phyloP scores from a whole-genome alignment of 345 rosid species.

The Garcia nutans region DNA sequence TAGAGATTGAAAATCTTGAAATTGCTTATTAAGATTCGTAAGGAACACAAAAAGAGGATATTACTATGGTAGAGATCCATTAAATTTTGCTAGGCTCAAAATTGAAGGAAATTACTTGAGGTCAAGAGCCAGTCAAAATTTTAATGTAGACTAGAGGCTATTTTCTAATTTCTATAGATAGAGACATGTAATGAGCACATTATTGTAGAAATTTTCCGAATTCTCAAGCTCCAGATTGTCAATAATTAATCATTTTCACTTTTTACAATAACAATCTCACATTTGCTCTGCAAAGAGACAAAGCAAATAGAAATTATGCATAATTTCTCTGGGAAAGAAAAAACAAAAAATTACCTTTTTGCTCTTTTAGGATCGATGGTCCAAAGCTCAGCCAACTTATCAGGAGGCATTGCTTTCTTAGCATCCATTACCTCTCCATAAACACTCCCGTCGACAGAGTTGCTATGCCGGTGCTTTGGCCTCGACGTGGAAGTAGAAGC shows the following conservation, averaged over 20 bases:
- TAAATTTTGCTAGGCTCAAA: background rate
- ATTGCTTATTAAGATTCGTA: background rate
- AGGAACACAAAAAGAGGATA: background rate
- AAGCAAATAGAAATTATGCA: background rate
- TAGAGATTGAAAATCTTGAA: background rate
- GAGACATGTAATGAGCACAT: background rate
- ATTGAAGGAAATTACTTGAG: background rate
- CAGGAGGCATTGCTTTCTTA: constrained; percentile 90
- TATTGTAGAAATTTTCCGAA: background rate
- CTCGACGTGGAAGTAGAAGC: constrained; percentile 12
- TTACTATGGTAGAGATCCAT: background rate
- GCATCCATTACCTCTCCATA: constrained; percentile 64
- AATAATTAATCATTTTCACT: background rate
- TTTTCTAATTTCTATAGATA: background rate
- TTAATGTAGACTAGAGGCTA: background rate
- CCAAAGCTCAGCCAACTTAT: constrained; percentile 82
- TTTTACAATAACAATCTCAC: background rate
- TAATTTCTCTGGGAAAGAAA: background rate
- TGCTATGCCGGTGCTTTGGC: constrained; percentile 71
- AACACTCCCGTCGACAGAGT: constrained; percentile 64
- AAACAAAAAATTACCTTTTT: constrained; percentile 54
- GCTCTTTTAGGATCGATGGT: constrained; percentile 75
- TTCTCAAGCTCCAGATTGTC: no score
- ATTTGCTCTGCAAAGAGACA: background rate
- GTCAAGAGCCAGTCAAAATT: background rate